A percentile compares a stretch with the other conserved stretches of the same genome.
Evolutionary conservation across 345 rosid species (phyloP).

Genomic region (Murraya koenigii): DNA sequence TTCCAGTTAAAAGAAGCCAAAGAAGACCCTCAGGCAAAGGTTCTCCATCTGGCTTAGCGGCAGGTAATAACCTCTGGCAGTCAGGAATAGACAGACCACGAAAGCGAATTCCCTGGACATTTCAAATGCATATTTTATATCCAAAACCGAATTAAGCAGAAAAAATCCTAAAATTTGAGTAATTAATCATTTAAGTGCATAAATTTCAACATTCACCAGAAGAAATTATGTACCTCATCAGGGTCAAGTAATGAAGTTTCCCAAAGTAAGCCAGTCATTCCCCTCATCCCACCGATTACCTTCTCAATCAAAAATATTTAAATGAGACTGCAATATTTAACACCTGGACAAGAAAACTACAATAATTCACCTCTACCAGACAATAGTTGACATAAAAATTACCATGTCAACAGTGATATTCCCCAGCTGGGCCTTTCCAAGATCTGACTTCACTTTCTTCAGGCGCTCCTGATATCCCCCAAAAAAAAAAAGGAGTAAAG

Average conservation of each 20-base stretch:
- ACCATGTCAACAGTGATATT: slow-evolving; percentile 95
- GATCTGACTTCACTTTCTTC: slow-evolving; percentile 77
- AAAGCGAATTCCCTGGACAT: slow-evolving; percentile 86
- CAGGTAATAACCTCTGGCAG: slow-evolving; percentile 90
- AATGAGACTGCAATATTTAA: slow-evolving; percentile 5
- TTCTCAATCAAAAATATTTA: slow-evolving; percentile 20
- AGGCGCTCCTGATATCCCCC: slow-evolving; percentile 67
- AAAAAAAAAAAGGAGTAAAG: neutral
- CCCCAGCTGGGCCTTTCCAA: slow-evolving; percentile 91
- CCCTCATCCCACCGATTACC: slow-evolving; percentile 99
- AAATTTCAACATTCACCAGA: neutral
- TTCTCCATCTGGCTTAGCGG: slow-evolving; percentile 84
- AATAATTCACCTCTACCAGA: neutral
- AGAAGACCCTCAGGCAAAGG: slow-evolving; percentile 97
- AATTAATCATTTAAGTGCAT: neutral
- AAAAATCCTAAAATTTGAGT: neutral
- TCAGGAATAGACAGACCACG: slow-evolving; percentile 94
- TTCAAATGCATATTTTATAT: slow-evolving; percentile 15
- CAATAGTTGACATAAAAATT: slow-evolving; percentile 16
- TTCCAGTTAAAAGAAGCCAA: slow-evolving; percentile 99
- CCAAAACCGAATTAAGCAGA: neutral
- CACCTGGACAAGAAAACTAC: neutral
- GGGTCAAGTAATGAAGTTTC: slow-evolving; percentile 97
- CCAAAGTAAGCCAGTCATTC: slow-evolving; percentile 97
- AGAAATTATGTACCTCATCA: slow-evolving; percentile 60